Percentiles rank a stretch among this genome's conserved stretches.
These are phyloP conservation scores for Vitis hybrid DNA, from an alignment of 177 flowering plant genomes.

Conservation along the genomic window DNA sequence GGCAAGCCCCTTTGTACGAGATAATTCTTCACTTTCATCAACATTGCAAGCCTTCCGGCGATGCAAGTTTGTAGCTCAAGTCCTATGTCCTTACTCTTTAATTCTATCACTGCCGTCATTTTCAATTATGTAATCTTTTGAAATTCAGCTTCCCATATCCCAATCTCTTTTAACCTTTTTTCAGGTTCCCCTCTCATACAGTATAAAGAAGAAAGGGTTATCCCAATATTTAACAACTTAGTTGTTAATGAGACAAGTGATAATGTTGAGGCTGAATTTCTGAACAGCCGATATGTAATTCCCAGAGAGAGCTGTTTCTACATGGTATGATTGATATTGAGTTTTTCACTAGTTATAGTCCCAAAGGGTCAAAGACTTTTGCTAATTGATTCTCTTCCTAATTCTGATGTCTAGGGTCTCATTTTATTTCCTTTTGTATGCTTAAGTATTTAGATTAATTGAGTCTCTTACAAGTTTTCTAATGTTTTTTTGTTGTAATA, in stretches of 20 bases:
- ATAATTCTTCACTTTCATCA: slow-evolving; percentile 45
- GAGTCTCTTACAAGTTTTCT: slow-evolving; percentile 24
- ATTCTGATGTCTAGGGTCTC: not conserved
- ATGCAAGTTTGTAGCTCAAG: slow-evolving; percentile 39
- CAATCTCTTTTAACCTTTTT: not conserved
- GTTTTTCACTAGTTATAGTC: not conserved
- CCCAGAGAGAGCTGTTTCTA: slow-evolving; percentile 77
- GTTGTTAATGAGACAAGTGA: slow-evolving; percentile 50
- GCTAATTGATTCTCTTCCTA: not conserved
- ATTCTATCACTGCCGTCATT: not conserved
- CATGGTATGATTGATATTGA: slow-evolving; percentile 53
- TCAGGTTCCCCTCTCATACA: slow-evolving; percentile 26
- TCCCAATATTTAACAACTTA: slow-evolving; percentile 62
- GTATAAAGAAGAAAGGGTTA: slow-evolving; percentile 28
- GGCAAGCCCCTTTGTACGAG: slow-evolving; percentile 84
- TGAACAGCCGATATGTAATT: slow-evolving; percentile 46
- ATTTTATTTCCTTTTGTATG: not conserved
- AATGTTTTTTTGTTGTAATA: slow-evolving; percentile 22
- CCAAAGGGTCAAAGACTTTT: not conserved
- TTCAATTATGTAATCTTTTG: not conserved
- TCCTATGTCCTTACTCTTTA: not conserved
- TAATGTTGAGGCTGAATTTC: slow-evolving; percentile 74
- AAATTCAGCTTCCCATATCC: not conserved
- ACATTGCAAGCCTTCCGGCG: slow-evolving; percentile 8
- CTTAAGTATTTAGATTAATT: not conserved